These are phyloP conservation scores for Polyrhizophydium stewartii DNA, from an alignment of 371 early-diverging fungal genomes.

Conservation along the genomic window DNA sequence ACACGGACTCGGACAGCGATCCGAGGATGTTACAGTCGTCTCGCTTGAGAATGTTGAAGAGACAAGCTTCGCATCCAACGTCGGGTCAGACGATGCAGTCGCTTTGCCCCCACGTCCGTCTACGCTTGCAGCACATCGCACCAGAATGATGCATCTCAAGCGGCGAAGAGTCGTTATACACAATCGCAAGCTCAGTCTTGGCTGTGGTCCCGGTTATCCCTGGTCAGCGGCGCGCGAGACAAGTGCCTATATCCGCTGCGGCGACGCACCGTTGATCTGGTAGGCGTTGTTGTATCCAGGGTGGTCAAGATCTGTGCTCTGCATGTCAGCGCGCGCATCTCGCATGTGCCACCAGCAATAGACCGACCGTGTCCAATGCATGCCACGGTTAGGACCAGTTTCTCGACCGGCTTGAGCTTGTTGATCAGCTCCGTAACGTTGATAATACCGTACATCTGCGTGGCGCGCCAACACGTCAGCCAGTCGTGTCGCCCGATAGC, in stretches of 20 bases:
- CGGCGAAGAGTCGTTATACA: conserved; percentile 45
- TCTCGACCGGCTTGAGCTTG: conserved; percentile 34
- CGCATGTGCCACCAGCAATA: too few species aligned
- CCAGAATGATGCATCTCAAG: conserved; percentile 48
- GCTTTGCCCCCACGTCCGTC: too few species aligned
- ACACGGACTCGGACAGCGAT: conserved; percentile 24
- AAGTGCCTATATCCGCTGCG: not conserved
- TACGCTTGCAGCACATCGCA: too few species aligned
- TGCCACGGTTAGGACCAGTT: conserved; percentile 28
- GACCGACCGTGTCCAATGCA: conserved; percentile 40
- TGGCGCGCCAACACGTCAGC: not conserved
- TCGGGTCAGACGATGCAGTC: too few species aligned
- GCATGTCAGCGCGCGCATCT: not conserved
- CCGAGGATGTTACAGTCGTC: conserved; percentile 32
- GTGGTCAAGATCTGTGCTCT: not conserved
- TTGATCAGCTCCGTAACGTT: conserved; percentile 24
- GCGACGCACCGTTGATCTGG: conserved; percentile 32
- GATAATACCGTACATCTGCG: conserved; percentile 40
- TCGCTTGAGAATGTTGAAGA: conserved; percentile 31
- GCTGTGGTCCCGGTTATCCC: conserved; percentile 8
- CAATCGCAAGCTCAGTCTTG: conserved; percentile 36
- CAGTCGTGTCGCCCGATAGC: too few species aligned
- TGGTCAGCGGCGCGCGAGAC: not conserved
- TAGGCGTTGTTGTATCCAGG: conserved; percentile 41
- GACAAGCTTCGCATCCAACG: conserved; percentile 19